Evolutionary conservation across 371 early-diverging fungal genomes (phyloP).

Genomic region (Mortierella sp.): DNA sequence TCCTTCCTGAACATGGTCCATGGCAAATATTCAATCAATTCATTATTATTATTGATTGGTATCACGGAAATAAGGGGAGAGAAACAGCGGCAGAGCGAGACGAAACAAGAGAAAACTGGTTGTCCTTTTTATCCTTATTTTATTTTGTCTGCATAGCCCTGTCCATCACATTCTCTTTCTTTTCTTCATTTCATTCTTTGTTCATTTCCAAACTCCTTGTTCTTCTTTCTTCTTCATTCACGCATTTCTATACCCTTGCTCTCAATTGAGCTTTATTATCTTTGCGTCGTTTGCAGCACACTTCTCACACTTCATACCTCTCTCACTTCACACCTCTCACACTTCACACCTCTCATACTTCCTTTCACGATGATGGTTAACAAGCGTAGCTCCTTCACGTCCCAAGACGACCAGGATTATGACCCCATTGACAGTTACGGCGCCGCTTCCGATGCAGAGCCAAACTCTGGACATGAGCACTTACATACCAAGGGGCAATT

Average conservation of each 20-base stretch:
- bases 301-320: not conserved
- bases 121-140: not conserved
- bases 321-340: not conserved
- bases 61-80: not conserved
- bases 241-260: not conserved
- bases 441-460: conserved; percentile 15
- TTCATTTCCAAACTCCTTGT: not conserved
- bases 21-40: not conserved
- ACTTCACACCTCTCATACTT: not conserved
- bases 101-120: not conserved
- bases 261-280: not conserved
- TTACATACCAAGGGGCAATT: conserved; percentile 11
- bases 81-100: not conserved
- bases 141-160: not conserved
- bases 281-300: not conserved
- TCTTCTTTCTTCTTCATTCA: not conserved
- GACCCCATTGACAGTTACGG: conserved; percentile 31
- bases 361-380: conserved; percentile 37
- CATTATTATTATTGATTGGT: not conserved
- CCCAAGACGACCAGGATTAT: conserved; percentile 23
- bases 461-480: conserved; percentile 12
- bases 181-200: not conserved
- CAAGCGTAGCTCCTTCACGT: conserved; percentile 17
- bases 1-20: not conserved
- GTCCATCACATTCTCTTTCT: not conserved